Conservation (phyloP, 1,284 basidiomycete genomes). For the Fereydounia khargensis region DNA sequence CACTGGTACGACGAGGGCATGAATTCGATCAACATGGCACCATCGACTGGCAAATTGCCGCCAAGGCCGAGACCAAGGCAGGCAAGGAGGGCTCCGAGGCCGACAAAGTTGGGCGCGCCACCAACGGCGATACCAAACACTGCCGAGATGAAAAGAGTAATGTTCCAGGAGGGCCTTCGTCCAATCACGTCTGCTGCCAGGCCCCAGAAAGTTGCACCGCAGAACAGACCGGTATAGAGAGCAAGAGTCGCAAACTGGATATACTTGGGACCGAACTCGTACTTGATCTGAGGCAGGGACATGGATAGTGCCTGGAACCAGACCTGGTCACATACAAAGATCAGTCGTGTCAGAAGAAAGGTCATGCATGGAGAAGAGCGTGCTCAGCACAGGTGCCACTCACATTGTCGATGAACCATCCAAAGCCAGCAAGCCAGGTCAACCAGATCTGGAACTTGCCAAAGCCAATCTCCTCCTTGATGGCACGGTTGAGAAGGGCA, state of each 20-base stretch:
- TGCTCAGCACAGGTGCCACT: slow-evolving; percentile 1
- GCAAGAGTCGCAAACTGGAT: slow-evolving; percentile 59
- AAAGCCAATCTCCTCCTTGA: slow-evolving; percentile 62
- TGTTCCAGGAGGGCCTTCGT: slow-evolving; percentile 65
- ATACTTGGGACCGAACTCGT: slow-evolving; percentile 38
- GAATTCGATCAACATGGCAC: slow-evolving; percentile 51
- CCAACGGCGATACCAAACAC: slow-evolving; percentile 67
- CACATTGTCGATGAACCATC: slow-evolving; percentile 62
- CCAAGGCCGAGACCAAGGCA: slow-evolving; percentile 65
- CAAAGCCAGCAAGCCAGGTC: slow-evolving; percentile 64
- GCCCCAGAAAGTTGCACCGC: slow-evolving; percentile 65
- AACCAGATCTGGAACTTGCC: slow-evolving; percentile 67
- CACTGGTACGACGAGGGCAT: slow-evolving; percentile 59
- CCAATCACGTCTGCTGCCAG: slow-evolving; percentile 59
- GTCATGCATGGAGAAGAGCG: background rate
- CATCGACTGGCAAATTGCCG: slow-evolving; percentile 60
- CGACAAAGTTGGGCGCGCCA: slow-evolving; percentile 63
- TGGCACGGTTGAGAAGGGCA: slow-evolving; percentile 37
- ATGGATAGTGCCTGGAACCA: slow-evolving; percentile 48
- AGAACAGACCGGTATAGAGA: slow-evolving; percentile 65
- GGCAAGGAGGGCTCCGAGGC: slow-evolving; percentile 63
- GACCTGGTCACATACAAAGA: slow-evolving; percentile 12
- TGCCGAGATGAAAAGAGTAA: slow-evolving; percentile 65
- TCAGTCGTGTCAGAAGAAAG: too few relatives aligned
- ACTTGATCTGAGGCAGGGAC: slow-evolving; percentile 42